Base-by-base conservation (phyloP, 148 eudicot species). In the Cornus suecica region DNA sequence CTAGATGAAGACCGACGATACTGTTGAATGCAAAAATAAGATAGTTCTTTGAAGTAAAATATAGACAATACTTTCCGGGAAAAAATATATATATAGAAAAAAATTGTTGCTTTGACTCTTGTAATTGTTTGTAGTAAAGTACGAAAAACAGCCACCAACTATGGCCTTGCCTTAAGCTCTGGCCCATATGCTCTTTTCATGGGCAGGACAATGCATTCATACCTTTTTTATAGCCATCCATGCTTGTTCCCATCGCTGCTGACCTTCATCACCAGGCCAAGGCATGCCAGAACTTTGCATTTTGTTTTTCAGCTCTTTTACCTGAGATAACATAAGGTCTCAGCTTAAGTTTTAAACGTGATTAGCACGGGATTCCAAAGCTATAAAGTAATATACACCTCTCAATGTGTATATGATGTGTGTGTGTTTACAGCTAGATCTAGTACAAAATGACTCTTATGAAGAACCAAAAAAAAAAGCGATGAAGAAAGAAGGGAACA, bases 231-330 rank as follows among this genome's bases (percentile, higher is more conserved):
- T 94, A 60, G 99, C 91, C 79, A 65, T 83, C 99, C 99, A 94
- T 76, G 99, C 99, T 82, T 92, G 96, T 75, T 86, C 92, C 99
- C 99, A 94, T 81, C 97, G 78, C 75, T 86, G 80, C 68, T 80
- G 86, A 83, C 97, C 96, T 86, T 91, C 97, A 83, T 94, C 97
- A 56, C 99, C 99, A 71, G 99, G 97, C 99, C 99, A 94, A 68
- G 99, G 97, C 97, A 94, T 92, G 78, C 90, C 97, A 71, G 97
- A 92, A 78, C 86, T 79, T 80, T 86, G 82, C 99, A 94, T 92
- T 79, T 76, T 89, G 60, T 70, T 78, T 87, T 87, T 87, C 65
- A 94, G 91, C 82, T 94, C 97, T 79, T 94, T 79, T 37, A 94
- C 91, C 99, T 94, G 74, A 78, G 72, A 72, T 42, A 74, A 64